Percentiles rank a stretch among this genome's conserved stretches.
Conservation (phyloP, 1,284 basidiomycete genomes). For the Ustilago curta region DNA sequence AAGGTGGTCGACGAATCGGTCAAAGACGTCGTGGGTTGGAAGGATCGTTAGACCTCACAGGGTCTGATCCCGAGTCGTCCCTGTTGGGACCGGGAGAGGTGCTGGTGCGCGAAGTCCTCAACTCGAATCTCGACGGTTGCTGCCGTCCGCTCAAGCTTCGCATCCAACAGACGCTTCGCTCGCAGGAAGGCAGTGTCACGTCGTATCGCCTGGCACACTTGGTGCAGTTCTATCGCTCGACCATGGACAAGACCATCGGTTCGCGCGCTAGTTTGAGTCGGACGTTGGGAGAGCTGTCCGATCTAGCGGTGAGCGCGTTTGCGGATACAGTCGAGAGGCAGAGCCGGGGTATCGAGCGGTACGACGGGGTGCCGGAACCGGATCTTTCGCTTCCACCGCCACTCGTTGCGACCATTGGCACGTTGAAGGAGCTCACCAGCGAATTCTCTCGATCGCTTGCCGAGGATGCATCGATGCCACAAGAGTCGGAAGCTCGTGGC, state of each 20-base stretch:
- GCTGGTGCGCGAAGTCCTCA: constrained; percentile 79
- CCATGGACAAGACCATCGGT: constrained; percentile 92
- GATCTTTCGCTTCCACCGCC: constrained; percentile 48
- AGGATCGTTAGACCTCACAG: constrained; percentile 51
- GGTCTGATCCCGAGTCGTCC: constrained; percentile 21
- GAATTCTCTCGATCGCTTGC: constrained; percentile 48
- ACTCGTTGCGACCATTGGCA: constrained; percentile 34
- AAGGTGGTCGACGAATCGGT: constrained; percentile 69
- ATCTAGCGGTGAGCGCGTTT: constrained; percentile 49
- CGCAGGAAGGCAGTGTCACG: constrained; percentile 90
- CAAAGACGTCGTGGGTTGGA: constrained; percentile 47
- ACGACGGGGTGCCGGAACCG: constrained; percentile 32
- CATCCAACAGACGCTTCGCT: constrained; percentile 89
- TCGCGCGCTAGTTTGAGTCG: constrained; percentile 80
- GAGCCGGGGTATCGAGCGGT: constrained; percentile 44
- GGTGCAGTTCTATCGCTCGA: constrained; percentile 91
- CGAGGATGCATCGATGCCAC: constrained; percentile 16
- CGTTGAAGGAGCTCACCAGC: constrained; percentile 57
- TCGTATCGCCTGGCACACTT: constrained; percentile 92
- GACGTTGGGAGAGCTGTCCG: constrained; percentile 78
- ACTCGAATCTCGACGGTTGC: constrained; percentile 83
- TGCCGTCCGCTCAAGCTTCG: constrained; percentile 79
- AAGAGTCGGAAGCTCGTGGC: not conserved
- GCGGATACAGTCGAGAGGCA: constrained; percentile 55
- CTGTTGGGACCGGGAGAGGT: constrained; percentile 35